Base-by-base conservation (phyloP, 257 asterid genomes). In the Leptodermis oblonga region DNA sequence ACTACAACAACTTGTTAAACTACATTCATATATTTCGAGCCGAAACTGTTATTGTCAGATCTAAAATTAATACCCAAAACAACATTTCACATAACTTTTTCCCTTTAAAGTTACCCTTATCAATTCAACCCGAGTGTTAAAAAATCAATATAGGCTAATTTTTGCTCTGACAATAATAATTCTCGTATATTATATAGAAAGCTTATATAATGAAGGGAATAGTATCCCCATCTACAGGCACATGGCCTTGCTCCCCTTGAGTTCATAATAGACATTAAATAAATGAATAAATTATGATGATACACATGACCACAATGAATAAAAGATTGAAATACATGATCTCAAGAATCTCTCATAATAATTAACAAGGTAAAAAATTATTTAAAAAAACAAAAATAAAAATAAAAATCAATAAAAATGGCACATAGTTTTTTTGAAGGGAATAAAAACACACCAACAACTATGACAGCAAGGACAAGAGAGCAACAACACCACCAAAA, bases 171-270 rank as follows among this genome's bases (percentile, higher is more conserved):
- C n/a, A n/a, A n/a, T n/a, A n/a, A n/a, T n/a, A n/a, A n/a, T n/a
- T n/a, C n/a, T n/a, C n/a, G n/a, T n/a, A n/a, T n/a, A n/a, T n/a
- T n/a, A n/a, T n/a, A n/a, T n/a, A n/a, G n/a, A n/a, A n/a, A n/a
- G n/a, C n/a, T n/a, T n/a, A n/a, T n/a, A n/a, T n/a, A n/a, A 77
- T 73, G 56, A 79, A 68, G 77, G 80, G 81, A 73, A 18, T 68
- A 58, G 23, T 52, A 52, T 30, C 48, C 69, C 90, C 86, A 81
- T 75, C 73, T 81, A 84, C 87, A 79, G 77, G 80, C 96, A 88
- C 95, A 86, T 88, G 95, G 80, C 53, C 56, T 72, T 88, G 92
- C 84, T 81, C 92, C 95, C 95, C 92, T 68, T 28, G 53, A 43
- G 70, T 45, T 76, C 13, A 15, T 41, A 23, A 78, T 76, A 79